Evolutionary conservation across 2,329 filamentous ascomycete species (phyloP).

Genomic region (Chaetomiaceae sp.): DNA sequence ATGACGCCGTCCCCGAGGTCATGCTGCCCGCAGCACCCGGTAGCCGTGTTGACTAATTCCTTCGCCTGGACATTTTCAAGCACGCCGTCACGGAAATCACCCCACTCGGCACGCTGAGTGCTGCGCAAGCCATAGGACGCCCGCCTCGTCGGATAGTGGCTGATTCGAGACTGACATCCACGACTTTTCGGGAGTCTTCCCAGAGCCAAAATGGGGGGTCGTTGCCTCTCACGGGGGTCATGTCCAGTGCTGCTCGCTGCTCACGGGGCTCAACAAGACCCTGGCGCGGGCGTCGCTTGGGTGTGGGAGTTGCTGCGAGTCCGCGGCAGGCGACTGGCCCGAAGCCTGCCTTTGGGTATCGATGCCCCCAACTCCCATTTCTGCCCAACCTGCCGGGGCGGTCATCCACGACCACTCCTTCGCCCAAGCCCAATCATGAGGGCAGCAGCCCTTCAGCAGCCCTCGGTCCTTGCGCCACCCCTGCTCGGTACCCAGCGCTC

Average conservation of each 20-base stretch:
- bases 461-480: constrained; percentile 15
- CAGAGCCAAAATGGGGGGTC: constrained; percentile 1
- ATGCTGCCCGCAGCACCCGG: not conserved
- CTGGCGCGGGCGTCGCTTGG: constrained; percentile 16
- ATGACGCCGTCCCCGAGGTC: too few species aligned
- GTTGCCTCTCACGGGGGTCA: constrained; percentile 7
- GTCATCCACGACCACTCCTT: constrained; percentile 30
- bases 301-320: constrained; percentile 24
- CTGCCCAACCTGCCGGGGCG: constrained; percentile 31
- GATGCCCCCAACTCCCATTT: constrained; percentile 31
- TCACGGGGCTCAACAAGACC: constrained; percentile 24
- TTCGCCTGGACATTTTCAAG: not conserved
- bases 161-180: constrained; percentile 5
- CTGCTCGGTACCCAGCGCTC: constrained; percentile 16
- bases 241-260: constrained; percentile 10
- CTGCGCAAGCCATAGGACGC: constrained; percentile 7
- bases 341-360: constrained; percentile 30
- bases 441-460: constrained; percentile 16
- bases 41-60: not conserved
- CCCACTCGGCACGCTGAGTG: constrained; percentile 1
- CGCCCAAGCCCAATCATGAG: constrained; percentile 25
- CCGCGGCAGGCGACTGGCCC: constrained; percentile 24
- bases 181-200: not conserved
- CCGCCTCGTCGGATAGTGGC: constrained; percentile 8
- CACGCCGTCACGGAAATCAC: not conserved